phyloP scores from a whole-genome alignment of 768 basidiomycete species.

The Termitomyces sp. region DNA sequence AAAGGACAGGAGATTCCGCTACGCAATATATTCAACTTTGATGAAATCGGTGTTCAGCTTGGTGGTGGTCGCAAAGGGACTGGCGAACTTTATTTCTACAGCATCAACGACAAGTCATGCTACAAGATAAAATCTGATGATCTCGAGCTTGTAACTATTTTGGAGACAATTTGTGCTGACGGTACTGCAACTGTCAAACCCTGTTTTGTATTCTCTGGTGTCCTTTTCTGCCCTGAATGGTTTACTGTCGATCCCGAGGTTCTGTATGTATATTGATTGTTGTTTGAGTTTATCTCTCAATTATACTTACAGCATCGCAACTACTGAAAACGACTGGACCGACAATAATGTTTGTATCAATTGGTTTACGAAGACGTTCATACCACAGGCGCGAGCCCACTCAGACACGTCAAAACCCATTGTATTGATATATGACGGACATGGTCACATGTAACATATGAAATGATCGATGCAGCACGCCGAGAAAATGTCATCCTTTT shows the following conservation, averaged over 20 bases:
- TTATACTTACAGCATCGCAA: not conserved
- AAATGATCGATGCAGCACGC: not conserved
- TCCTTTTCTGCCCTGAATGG: not conserved
- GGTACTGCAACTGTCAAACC: conserved; percentile 29
- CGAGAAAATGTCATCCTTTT: not conserved
- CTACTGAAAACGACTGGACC: not conserved
- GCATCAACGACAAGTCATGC: not conserved
- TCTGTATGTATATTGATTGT: not conserved
- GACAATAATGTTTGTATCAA: not conserved
- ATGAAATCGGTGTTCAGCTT: conserved; percentile 25
- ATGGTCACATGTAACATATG: not conserved
- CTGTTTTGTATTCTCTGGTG: conserved; percentile 23
- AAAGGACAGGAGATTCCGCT: not conserved
- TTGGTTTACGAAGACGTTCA: not conserved
- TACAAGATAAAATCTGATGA: conserved; percentile 22
- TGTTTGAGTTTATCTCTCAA: not conserved
- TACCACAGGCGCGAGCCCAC: not conserved
- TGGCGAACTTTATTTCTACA: not conserved
- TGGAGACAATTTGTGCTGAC: conserved; percentile 42
- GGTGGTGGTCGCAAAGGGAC: conserved; percentile 15
- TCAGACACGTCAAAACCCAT: not conserved
- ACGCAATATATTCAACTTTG: not conserved
- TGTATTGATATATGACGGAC: conserved; percentile 1
- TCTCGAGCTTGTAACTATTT: conserved; percentile 41
- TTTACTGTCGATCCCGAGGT: not conserved